A percentile compares a stretch with the other conserved stretches of the same genome.
Evolutionary conservation across 257 asterid species (phyloP).

Genomic region (Solanum okadae): DNA sequence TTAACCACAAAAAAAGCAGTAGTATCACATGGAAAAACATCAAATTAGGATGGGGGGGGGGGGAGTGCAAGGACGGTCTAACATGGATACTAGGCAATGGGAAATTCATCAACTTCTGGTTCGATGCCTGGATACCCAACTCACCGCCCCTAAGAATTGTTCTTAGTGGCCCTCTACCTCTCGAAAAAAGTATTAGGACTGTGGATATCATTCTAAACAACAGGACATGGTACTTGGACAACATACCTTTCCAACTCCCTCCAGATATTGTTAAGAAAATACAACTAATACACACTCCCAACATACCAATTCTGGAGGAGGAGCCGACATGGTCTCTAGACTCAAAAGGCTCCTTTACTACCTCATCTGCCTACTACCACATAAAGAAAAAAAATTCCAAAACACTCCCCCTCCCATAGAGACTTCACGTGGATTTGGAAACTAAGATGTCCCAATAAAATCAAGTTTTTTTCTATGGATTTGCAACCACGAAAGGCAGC

Average conservation of each 20-base stretch:
- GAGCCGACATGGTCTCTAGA: neutral
- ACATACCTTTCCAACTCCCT: neutral
- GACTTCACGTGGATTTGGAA: neutral
- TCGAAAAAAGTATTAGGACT: too few species aligned
- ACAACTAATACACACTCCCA: neutral
- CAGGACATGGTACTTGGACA: too few species aligned
- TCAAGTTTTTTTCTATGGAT: too few species aligned
- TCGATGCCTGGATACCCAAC: neutral
- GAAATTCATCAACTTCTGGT: neutral
- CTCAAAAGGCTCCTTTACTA: neutral
- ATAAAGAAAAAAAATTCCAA: too few species aligned
- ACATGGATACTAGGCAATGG: neutral
- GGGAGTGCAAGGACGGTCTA: neutral
- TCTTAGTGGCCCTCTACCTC: too few species aligned
- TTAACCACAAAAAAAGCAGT: neutral
- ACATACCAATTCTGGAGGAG: neutral
- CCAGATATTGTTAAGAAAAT: too few species aligned
- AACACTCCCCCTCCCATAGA: too few species aligned
- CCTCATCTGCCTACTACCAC: too few species aligned
- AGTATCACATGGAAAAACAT: neutral
- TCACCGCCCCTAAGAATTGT: too few species aligned
- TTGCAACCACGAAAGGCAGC: neutral
- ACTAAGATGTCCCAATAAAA: neutral
- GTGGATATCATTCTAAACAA: too few species aligned
- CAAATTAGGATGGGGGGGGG: neutral